phyloP scores from a whole-genome alignment of 2,329 filamentous ascomycete genomes.

The Arthroderma sp. region DNA sequence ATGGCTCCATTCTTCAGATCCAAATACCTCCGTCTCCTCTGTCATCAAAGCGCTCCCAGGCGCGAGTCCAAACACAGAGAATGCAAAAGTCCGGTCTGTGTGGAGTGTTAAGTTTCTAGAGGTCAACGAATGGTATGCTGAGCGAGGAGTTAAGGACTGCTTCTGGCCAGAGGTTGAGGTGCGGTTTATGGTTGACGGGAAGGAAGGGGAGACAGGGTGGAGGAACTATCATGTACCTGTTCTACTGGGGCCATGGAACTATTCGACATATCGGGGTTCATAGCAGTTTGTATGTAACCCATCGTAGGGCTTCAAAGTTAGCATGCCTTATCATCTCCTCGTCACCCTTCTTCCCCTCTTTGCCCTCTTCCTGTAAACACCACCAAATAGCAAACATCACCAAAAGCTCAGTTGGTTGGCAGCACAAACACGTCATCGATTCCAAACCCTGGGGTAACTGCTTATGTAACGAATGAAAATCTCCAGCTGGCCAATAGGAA shows the following conservation, averaged over 20 bases:
- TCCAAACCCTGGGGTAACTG: too few relatives aligned
- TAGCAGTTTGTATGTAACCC: slow-evolving; percentile 10
- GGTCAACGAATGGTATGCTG: slow-evolving; percentile 35
- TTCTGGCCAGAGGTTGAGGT: slow-evolving; percentile 40
- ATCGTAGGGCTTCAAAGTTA: too few relatives aligned
- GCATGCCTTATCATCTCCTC: too few relatives aligned
- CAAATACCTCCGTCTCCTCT: slow-evolving; percentile 2
- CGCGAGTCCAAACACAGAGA: not conserved
- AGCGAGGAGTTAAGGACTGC: slow-evolving; percentile 31
- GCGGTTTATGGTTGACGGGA: slow-evolving; percentile 35
- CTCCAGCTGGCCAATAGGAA: too few relatives aligned
- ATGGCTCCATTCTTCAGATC: slow-evolving; percentile 24
- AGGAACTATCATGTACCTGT: slow-evolving; percentile 40
- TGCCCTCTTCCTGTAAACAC: too few relatives aligned
- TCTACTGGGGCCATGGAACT: slow-evolving; percentile 37
- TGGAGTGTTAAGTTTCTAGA: slow-evolving; percentile 34
- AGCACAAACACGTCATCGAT: too few relatives aligned
- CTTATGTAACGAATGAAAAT: too few relatives aligned
- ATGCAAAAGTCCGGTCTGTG: slow-evolving; percentile 22
- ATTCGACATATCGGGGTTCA: slow-evolving; percentile 38
- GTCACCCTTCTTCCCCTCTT: too few relatives aligned
- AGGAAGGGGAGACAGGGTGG: slow-evolving; percentile 30
- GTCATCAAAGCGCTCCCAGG: not conserved
- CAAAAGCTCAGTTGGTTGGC: too few relatives aligned
- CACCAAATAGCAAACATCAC: too few relatives aligned